Base-by-base conservation (phyloP, 2,329 filamentous ascomycete species). In the Macrophomina pseudophaseolina region DNA sequence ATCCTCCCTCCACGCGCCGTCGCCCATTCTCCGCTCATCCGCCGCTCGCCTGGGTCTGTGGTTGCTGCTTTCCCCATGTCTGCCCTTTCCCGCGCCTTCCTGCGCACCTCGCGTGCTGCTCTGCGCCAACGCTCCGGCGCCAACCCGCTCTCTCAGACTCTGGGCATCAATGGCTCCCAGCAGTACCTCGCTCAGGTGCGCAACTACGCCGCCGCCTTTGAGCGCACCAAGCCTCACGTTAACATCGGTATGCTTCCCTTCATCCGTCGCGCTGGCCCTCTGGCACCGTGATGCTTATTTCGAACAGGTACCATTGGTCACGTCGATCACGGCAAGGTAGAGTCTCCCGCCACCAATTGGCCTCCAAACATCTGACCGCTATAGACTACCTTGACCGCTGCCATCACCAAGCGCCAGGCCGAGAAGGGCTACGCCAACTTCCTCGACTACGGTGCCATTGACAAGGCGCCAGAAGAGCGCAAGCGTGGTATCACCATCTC, bases 401-500 rank as follows among this genome's bases (percentile, higher is more conserved):
- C 95, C 78, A 99, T 99, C 85, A 99, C 95, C 77, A 99, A 99
- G 87, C 88, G 94, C 80, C 95, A 98, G 83, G 89, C 95, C 74
- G 91, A 94, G 78, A 97, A 97, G 86, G 94, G 95, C 70, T 85
- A 92, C 75, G 95, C 95, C 79, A 93, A 84, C 84, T 99, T 95
- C 86, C 90, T 98, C 79, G 95, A 98, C 66, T 99, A 99, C 87
- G 93, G 92, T 79, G 85, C 95, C 77, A 99, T 99, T 80, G 95
- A 99, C 86, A 99, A 98, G 86, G 95, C 95, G 65, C 95, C 95
- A 72, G 95, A 99, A 84, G 95, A 99, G 88, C 91, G 95, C 79
- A 98, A 98, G 88, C 94, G 95, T 88, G 95, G 95, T 90, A 99
- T 99, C 84, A 99, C 95, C 80, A 99, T 99, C 80, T 94, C 95